Conservation (phyloP, 495 filamentous ascomycete species). For the Penicillium lagena region DNA sequence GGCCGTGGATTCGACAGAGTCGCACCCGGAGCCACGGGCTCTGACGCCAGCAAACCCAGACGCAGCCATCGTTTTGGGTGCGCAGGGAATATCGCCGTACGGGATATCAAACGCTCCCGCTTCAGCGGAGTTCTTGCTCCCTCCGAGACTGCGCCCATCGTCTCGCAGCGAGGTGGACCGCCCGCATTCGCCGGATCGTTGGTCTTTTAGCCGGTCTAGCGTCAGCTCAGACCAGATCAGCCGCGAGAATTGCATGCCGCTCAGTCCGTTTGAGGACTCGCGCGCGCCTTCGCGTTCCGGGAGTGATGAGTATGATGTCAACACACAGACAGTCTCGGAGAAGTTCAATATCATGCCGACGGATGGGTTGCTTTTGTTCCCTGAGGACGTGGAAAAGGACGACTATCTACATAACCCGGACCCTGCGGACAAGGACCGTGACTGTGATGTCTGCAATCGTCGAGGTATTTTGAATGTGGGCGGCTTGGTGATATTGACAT, state of each 20-base stretch:
- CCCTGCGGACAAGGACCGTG: slow-evolving; percentile 55
- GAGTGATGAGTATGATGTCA: slow-evolving; percentile 61
- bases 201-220: slow-evolving; percentile 14
- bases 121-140: slow-evolving; percentile 55
- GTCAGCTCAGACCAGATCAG: slow-evolving; percentile 28
- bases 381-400: slow-evolving; percentile 73
- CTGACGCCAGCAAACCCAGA: slow-evolving; percentile 14
- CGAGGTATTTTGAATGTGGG: slow-evolving; percentile 64
- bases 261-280: slow-evolving; percentile 46
- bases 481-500: slow-evolving; percentile 51
- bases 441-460: slow-evolving; percentile 63
- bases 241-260: slow-evolving; percentile 42
- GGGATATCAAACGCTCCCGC: slow-evolving; percentile 34
- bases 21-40: slow-evolving; percentile 15
- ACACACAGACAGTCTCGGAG: slow-evolving; percentile 71
- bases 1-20: slow-evolving; percentile 5
- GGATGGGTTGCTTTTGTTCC: slow-evolving; percentile 62
- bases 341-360: slow-evolving; percentile 75
- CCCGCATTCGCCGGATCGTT: slow-evolving; percentile 12
- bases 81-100: slow-evolving; percentile 19
- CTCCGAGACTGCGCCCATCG: slow-evolving; percentile 33
- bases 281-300: slow-evolving; percentile 53
- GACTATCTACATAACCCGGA: slow-evolving; percentile 72
- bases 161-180: slow-evolving; percentile 7
- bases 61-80: slow-evolving; percentile 2